Base-by-base conservation (phyloP, 805 yeast genomes). In the Candida anglica region DNA sequence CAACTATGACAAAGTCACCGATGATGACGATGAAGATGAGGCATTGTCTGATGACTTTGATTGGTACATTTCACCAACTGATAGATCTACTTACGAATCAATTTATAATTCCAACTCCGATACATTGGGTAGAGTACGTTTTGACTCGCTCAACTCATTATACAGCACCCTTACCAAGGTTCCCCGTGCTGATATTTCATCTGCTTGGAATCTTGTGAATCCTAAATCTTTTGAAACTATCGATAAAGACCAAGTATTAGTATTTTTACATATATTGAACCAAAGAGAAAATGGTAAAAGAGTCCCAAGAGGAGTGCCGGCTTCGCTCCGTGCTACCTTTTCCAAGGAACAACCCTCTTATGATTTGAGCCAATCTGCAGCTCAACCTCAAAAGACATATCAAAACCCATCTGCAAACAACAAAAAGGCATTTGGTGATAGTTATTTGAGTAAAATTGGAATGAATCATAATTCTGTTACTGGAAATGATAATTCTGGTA, bases 51-150 rank as follows among this genome's bases (percentile, higher is more conserved):
- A 78, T 24, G 86, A 80, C 48, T 86, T 93, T 52, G 96, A 89
- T 55, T 93, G 98, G 98, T 93, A 93, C 62, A 88, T 93, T 44
- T 79, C 96, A 3, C 98, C 97, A 15, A 73, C 79, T 7, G 98
- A 93, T 50, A 78, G 80, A 51, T 47, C 76, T 2, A 75, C 82
- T 11, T 93, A 93, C 60, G 91, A 86, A 51, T 69, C 82, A 20
- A 77, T 93, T 21, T 85, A 88, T 54, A 68, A 79, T 24, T 71
- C 82, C 18, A 79, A 86, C 34, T 64, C 84, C 33, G 97, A 91
- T 61, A 63, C 71, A 21, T 81, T 75, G 42, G 98, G 98, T 7
- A 70, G 95, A 40, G 79, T 88, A 27, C 70, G 80, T 22, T 91
- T 84, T 52, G 81, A 81, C 26, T 70, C 89, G 2, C 66, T 93